Percentiles rank a stretch among this genome's conserved stretches.
Conservation (phyloP, 176 grass and related monocot species). For the Aegilops bicornis region DNA sequence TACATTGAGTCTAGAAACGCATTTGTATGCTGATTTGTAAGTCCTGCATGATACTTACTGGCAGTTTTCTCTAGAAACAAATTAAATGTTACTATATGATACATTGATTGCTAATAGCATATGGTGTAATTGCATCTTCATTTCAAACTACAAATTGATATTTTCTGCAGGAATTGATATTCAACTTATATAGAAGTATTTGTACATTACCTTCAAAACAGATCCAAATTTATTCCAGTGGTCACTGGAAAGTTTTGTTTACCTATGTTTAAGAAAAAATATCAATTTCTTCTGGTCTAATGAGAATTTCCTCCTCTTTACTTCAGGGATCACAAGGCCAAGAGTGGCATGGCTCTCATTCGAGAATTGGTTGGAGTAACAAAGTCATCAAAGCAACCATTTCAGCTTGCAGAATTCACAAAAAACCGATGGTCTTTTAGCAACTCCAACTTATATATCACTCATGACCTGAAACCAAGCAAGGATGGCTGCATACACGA, state of each 20-base stretch:
- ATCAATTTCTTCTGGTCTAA: background rate
- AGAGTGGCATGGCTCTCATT: constrained; percentile 13
- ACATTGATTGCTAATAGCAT: background rate
- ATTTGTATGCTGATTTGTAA: background rate
- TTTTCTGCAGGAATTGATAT: background rate
- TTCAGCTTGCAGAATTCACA: constrained; percentile 60
- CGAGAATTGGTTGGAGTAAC: constrained; percentile 60
- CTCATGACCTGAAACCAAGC: constrained; percentile 32
- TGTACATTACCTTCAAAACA: background rate
- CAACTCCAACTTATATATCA: constrained; percentile 48
- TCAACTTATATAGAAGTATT: background rate
- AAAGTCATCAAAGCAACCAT: constrained; percentile 36
- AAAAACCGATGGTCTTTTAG: constrained; percentile 72
- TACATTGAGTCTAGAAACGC: background rate
- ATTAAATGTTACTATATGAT: background rate
- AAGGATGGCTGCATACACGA: constrained; percentile 56
- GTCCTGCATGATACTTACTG: background rate
- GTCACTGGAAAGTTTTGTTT: background rate
- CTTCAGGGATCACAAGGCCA: constrained; percentile 42
- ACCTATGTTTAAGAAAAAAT: background rate
- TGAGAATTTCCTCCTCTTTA: background rate
- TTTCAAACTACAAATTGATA: background rate
- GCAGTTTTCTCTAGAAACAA: background rate
- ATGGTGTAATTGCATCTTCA: background rate
- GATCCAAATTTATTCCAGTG: background rate